phyloP scores from a whole-genome alignment of 116 monocot species.

The Trichopus zeylanicus region DNA sequence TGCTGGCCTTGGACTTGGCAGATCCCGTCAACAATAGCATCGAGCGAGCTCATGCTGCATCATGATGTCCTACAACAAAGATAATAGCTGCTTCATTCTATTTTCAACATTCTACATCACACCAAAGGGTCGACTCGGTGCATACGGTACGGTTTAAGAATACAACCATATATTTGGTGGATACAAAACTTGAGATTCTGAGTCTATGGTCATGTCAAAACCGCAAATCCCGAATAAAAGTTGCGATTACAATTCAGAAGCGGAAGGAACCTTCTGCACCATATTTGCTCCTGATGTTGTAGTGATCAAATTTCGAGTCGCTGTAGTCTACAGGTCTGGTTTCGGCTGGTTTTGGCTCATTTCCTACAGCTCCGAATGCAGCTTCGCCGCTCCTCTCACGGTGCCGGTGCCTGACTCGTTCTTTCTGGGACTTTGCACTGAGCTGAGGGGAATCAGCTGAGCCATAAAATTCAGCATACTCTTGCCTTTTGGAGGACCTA shows the following conservation, averaged over 20 bases:
- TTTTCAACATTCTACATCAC: background rate
- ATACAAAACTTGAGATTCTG: too few species aligned
- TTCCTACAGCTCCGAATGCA: constrained; percentile 17
- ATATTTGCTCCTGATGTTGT: constrained; percentile 66
- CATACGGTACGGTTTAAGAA: too few species aligned
- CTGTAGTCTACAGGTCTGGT: constrained; percentile 31
- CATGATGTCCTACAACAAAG: too few species aligned
- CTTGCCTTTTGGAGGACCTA: constrained; percentile 73
- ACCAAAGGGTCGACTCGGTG: background rate
- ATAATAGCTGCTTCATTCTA: too few species aligned
- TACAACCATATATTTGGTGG: too few species aligned
- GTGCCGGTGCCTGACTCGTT: constrained; percentile 64
- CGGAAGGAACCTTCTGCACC: constrained; percentile 35
- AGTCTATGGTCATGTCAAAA: background rate
- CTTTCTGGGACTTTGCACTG: too few species aligned
- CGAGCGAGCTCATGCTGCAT: too few species aligned
- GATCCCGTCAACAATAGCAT: too few species aligned
- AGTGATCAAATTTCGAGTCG: constrained; percentile 68
- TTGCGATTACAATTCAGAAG: constrained; percentile 20
- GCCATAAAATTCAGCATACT: constrained; percentile 78
- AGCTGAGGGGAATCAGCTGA: too few species aligned
- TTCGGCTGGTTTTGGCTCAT: constrained; percentile 42
- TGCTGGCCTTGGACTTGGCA: too few species aligned
- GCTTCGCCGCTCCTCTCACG: constrained; percentile 56
- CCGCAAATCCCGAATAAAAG: background rate